phyloP scores from a whole-genome alignment of 2,329 filamentous ascomycete genomes.

The Akanthomyces dipterigenus region DNA sequence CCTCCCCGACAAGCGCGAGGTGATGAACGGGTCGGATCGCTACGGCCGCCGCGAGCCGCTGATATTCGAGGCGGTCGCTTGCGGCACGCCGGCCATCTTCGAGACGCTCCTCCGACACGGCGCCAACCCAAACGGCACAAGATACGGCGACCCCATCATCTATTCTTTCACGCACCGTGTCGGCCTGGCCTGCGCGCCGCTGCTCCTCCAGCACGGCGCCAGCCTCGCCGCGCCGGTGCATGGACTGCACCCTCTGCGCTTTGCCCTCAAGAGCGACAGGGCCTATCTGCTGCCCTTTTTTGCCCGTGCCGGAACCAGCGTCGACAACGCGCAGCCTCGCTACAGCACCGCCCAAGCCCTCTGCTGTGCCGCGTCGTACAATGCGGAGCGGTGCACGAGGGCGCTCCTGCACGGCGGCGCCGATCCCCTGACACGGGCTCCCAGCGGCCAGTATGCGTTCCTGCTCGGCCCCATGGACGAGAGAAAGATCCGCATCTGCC shows the following conservation, averaged over 20 bases:
- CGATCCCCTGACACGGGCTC: neutral
- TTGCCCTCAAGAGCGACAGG: neutral
- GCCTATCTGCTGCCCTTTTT: neutral
- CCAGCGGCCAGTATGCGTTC: neutral
- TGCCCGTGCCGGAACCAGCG: neutral
- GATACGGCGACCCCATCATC: neutral
- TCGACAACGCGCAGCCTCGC: neutral
- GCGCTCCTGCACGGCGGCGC: neutral
- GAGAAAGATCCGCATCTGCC: neutral
- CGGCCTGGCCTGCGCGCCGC: neutral
- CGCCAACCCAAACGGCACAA: neutral
- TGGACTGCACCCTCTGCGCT: neutral
- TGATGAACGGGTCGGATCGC: neutral
- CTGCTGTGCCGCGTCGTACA: neutral
- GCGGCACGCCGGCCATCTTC: neutral
- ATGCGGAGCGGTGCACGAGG: neutral
- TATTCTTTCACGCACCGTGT: neutral
- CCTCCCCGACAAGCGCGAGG: neutral
- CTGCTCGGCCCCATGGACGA: neutral
- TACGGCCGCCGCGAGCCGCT: neutral
- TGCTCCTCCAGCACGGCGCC: neutral
- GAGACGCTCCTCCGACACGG: neutral
- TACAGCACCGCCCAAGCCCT: neutral
- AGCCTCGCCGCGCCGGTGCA: neutral
- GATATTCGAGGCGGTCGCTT: neutral